These are phyloP conservation scores for Beverwykella pulmonaria DNA, from an alignment of 495 filamentous ascomycete species.

Conservation along the genomic window DNA sequence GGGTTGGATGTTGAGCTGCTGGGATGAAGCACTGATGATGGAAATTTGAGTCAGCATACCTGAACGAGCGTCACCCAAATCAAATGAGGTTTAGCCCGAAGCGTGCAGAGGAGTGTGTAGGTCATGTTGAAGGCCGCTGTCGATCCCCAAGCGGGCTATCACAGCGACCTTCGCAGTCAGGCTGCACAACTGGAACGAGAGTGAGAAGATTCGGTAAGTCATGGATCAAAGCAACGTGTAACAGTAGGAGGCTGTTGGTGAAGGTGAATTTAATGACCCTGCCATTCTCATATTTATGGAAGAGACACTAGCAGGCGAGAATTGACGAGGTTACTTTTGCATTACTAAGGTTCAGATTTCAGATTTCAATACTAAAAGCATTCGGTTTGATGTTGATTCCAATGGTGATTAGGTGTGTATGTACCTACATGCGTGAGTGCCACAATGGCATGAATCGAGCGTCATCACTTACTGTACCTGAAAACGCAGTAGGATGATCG, in stretches of 20 bases:
- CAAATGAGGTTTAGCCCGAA: not conserved
- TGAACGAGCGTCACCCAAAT: not conserved
- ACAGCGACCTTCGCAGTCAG: not conserved
- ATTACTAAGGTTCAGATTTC: not conserved
- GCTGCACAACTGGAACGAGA: not conserved
- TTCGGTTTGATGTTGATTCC: not conserved
- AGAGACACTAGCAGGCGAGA: conserved; percentile 20
- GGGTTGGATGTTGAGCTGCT: conserved; percentile 95
- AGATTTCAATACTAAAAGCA: not conserved
- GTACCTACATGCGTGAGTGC: not conserved
- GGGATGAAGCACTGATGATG: conserved; percentile 54
- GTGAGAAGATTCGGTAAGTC: not conserved
- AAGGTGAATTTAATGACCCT: not conserved
- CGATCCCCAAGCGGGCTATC: not conserved
- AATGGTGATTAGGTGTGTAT: not conserved
- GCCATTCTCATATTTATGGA: conserved; percentile 24
- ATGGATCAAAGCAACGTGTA: not conserved
- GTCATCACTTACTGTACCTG: too few relatives aligned
- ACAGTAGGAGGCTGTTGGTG: not conserved
- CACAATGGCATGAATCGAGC: not conserved
- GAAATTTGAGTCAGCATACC: not conserved
- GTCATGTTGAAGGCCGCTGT: not conserved
- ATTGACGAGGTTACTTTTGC: not conserved
- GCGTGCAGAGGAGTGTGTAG: not conserved
- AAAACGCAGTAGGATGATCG: not conserved